Conservation (phyloP, 148 eudicot genomes). For the Rhododendron molle region DNA sequence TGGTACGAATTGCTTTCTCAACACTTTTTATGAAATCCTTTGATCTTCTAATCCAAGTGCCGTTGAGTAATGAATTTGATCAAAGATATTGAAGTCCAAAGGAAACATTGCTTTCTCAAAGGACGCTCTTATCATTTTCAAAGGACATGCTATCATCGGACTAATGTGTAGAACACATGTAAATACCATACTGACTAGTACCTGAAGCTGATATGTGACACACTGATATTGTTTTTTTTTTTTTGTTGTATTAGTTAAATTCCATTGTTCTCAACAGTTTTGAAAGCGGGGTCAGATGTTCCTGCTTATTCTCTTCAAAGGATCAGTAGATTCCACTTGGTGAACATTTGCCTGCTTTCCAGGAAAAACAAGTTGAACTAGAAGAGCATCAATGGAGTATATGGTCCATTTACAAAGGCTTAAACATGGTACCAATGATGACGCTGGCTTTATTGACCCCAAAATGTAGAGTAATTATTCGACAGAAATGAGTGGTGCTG, state of each 20-base stretch:
- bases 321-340: neutral
- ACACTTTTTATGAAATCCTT: neutral
- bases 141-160: neutral
- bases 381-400: neutral
- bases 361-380: neutral
- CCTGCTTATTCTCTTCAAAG: neutral
- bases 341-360: neutral
- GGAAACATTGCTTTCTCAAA: neutral
- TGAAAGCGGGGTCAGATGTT: neutral
- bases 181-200: neutral
- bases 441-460: neutral
- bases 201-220: neutral
- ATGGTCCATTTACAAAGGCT: neutral
- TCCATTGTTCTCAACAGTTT: neutral
- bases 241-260: neutral
- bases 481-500: no score
- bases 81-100: neutral
- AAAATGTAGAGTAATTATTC: neutral
- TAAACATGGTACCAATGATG: neutral
- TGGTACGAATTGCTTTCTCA: neutral
- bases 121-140: neutral
- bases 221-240: neutral
- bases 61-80: neutral
- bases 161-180: neutral
- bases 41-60: neutral